phyloP scores from a whole-genome alignment of 1,139 yeast genomes.

The Taphrina wiesneri region DNA sequence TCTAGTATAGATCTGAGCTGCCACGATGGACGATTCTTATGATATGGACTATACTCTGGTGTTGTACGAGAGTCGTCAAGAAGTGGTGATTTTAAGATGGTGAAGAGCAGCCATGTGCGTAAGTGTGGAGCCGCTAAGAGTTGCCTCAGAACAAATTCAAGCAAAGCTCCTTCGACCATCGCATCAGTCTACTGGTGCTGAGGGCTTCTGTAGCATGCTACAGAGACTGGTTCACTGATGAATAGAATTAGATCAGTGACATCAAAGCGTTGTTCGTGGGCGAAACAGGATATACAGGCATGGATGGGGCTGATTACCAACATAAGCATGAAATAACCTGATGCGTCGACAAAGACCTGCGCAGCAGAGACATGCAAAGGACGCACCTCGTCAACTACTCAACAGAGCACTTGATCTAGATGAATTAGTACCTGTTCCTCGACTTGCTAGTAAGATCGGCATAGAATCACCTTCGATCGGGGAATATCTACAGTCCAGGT shows the following conservation, averaged over 20 bases:
- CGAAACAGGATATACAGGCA: not conserved
- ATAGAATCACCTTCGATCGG: not conserved
- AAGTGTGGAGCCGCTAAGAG: not conserved
- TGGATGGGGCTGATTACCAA: not conserved
- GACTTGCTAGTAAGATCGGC: not conserved
- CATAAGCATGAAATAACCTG: not conserved
- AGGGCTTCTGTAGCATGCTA: too few relatives aligned
- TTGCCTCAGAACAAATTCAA: not conserved
- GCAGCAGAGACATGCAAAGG: not conserved
- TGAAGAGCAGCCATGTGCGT: not conserved
- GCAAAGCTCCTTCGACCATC: not conserved
- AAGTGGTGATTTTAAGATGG: not conserved
- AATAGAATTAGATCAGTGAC: not conserved
- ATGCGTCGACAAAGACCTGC: not conserved
- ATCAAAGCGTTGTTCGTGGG: not conserved
- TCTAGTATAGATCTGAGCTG: not conserved
- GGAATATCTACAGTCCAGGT: not conserved
- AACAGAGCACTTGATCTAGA: conserved; percentile 4
- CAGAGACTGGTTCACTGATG: too few relatives aligned
- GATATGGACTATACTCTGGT: not conserved
- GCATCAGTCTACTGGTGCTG: too few relatives aligned
- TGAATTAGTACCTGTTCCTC: not conserved
- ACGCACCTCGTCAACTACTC: not conserved
- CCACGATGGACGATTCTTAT: not conserved
- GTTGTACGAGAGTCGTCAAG: not conserved